Base-by-base conservation (phyloP, 805 yeast species). In the Sungouiella thailandica region DNA sequence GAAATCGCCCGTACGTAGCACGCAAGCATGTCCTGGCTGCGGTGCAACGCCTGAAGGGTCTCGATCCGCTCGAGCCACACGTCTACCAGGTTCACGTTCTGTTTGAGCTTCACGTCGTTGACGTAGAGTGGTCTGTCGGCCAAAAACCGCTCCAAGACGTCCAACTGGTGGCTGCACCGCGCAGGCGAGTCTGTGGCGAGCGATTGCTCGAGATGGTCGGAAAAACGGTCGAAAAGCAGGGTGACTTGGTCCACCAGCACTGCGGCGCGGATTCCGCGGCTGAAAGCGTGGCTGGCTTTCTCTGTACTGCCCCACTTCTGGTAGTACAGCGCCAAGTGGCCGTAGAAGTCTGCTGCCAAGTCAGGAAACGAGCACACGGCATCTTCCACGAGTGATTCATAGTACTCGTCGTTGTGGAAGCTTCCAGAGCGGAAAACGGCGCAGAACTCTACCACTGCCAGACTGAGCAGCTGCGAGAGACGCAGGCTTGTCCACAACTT, bases 11-110 rank as follows among this genome's bases (percentile, higher is more conserved):
- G 60, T 1, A 78, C 78, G 55, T 72, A 84, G 0, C 82, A 70
- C 19, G 67, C 65, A 12, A 81, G 60, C 7, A 51, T 43, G 26
- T 44, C 50, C 11, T 61, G 50, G 13, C 31, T 36, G 16, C 70
- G 64, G 4, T 59, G 52, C 9, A 12, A 23, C 3, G 60, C 47
- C 12, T 67, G 65, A 42, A 65, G 68, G 1, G 82, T 43, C 0
- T 62, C 58, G 0, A 77, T 67, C 34, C 95, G 65, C 31, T 74
- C 73, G 26, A 78, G 55, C 97, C 97, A 90, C 34, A 69, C 71
- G 18, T 66, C 70, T 4, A 84, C 74, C 39, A 75, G 71, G 47
- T 85, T 73, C 1, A 73, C 62, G 46, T 80, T 72, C 44, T 76
- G 80, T 26, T 83, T 66, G 4, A 88, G 47, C 38, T 74, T 63